Conservation (phyloP, 108 stramenopile genomes). For the Cyclotella baltica region DNA sequence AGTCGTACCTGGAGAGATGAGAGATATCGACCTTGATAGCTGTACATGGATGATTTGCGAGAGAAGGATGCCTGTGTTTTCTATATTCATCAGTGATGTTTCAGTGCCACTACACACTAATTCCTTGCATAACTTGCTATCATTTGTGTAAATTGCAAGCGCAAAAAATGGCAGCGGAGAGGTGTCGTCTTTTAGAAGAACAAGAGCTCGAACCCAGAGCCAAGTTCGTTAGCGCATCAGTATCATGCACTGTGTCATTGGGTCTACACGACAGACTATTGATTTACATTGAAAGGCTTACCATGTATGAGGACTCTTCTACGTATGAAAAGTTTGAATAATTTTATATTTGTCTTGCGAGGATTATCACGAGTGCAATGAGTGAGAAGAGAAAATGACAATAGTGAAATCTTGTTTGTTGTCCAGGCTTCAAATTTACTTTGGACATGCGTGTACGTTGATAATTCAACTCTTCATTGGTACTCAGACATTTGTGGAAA, state of each 20-base stretch:
- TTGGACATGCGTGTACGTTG: background rate
- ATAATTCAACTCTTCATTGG: background rate
- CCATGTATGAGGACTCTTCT: constrained; percentile 39
- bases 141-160: background rate
- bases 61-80: background rate
- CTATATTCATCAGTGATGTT: background rate
- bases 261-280: constrained; percentile 39
- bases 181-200: constrained; percentile 4
- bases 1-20: constrained; percentile 10
- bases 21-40: constrained; percentile 11
- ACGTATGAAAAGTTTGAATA: constrained; percentile 46
- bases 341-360: constrained; percentile 44
- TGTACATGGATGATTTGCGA: constrained; percentile 2
- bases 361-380: constrained; percentile 33
- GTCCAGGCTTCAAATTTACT: background rate
- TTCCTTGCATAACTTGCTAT: constrained; percentile 5
- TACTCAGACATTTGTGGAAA: constrained; percentile 47
- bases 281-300: constrained; percentile 38
- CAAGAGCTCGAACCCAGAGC: constrained; percentile 29
- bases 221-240: constrained; percentile 29
- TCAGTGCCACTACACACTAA: background rate
- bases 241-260: constrained; percentile 16
- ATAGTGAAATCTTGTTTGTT: background rate
- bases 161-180: constrained; percentile 11
- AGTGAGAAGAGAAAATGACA: constrained; percentile 48